These are phyloP conservation scores for Meira miltonrushii DNA, from an alignment of 1,284 basidiomycete species.

Conservation along the genomic window DNA sequence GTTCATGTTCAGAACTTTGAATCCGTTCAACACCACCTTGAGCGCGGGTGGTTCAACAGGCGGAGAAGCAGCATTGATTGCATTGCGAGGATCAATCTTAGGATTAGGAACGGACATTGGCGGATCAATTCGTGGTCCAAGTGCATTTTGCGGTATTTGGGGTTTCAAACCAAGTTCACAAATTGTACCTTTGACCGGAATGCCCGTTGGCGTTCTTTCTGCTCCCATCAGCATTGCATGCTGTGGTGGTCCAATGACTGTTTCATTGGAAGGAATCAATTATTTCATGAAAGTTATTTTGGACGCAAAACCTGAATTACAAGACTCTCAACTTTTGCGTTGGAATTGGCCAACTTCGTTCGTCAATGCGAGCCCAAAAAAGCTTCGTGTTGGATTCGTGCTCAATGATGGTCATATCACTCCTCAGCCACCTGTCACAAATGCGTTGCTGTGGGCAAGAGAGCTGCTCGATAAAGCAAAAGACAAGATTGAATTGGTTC, in stretches of 20 bases:
- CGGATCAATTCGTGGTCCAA: conserved; percentile 9
- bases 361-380: conserved; percentile 5
- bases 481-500: conserved; percentile 61
- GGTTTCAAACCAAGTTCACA: conserved; percentile 30
- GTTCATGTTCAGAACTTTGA: conserved; percentile 64
- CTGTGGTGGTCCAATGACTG: conserved; percentile 35
- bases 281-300: conserved; percentile 29
- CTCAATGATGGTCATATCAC: conserved; percentile 62
- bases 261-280: conserved; percentile 20
- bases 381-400: conserved; percentile 62
- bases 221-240: conserved; percentile 29
- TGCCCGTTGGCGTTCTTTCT: conserved; percentile 22
- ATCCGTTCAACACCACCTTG: conserved; percentile 58
- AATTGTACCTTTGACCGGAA: conserved; percentile 24
- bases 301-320: conserved; percentile 25
- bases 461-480: conserved; percentile 60
- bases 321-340: conserved; percentile 30
- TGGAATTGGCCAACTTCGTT: conserved; percentile 37
- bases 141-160: conserved; percentile 20
- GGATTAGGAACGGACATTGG: conserved; percentile 13
- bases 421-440: conserved; percentile 68
- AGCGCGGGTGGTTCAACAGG: conserved; percentile 8
- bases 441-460: conserved; percentile 63
- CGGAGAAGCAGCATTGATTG: conserved; percentile 11
- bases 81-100: conserved; percentile 8